Percentiles rank a stretch among this genome's conserved stretches.
phyloP scores from a whole-genome alignment of 2,329 filamentous ascomycete species.

The Fusarium cicatricum region DNA sequence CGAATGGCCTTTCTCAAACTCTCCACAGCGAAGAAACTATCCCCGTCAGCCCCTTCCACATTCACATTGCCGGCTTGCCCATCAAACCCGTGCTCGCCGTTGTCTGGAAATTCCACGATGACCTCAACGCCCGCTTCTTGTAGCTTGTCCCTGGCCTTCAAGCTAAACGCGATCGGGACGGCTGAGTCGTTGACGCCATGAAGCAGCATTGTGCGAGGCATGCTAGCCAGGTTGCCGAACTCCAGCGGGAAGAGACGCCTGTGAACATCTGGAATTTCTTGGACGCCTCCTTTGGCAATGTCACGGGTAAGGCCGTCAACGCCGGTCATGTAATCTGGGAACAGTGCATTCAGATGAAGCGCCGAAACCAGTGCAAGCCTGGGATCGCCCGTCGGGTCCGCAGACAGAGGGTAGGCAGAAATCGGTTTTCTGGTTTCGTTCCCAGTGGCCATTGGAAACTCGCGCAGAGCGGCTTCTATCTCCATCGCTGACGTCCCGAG shows the following conservation, averaged over 20 bases:
- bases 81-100: slow-evolving; percentile 38
- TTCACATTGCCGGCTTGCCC: slow-evolving; percentile 14
- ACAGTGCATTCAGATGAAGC: slow-evolving; percentile 29
- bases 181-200: slow-evolving; percentile 36
- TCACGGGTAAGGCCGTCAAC: slow-evolving; percentile 9
- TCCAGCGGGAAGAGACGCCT: slow-evolving; percentile 26
- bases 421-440: slow-evolving; percentile 17
- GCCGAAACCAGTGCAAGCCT: slow-evolving; percentile 21
- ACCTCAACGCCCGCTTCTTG: slow-evolving; percentile 15
- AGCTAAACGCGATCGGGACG: slow-evolving; percentile 30
- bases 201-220: slow-evolving; percentile 29
- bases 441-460: slow-evolving; percentile 10
- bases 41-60: slow-evolving; percentile 20
- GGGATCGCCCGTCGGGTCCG: neutral
- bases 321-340: slow-evolving; percentile 36
- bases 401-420: slow-evolving; percentile 4
- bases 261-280: slow-evolving; percentile 20
- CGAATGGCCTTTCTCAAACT: slow-evolving; percentile 26
- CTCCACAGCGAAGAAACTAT: neutral
- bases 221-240: slow-evolving; percentile 9
- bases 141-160: slow-evolving; percentile 29
- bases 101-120: slow-evolving; percentile 21
- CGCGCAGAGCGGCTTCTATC: slow-evolving; percentile 5
- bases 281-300: slow-evolving; percentile 14
- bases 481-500: slow-evolving; percentile 22